Base-by-base conservation (phyloP, 192 early-diverging fungal genomes). In the Umbelopsis isabellina region DNA sequence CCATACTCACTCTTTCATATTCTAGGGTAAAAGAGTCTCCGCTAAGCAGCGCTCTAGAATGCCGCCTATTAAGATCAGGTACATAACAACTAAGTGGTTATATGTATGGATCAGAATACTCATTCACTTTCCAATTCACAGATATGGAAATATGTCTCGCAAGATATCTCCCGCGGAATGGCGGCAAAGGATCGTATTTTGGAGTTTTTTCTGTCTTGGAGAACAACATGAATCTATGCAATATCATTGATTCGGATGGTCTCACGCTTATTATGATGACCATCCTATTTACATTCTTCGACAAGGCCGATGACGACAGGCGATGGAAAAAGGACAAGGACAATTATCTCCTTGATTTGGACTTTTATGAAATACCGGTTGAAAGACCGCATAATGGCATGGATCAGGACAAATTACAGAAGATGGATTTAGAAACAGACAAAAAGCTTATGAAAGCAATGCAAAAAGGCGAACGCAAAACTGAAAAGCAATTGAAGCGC, bases 121-220 rank as follows among this genome's bases (percentile, higher is more conserved):
- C 48, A 11, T 18, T 48, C 1, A 49, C 3, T 27, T 58, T 71
- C 7, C 30, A 9, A 72, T 44, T 18, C 16, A 22, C 37, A 51
- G n/a, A 66, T 16, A 72, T 46, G 55, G 70, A 71, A 22, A 64
- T 71, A 22, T 71, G 70, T 48, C 25, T 71, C 46, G 70, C 70
- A 20, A 55, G 64, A 45, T 71, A 71, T 41, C 47, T 71, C 11
- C 70, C 70, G 20, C 55, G 70, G 25, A 61, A 61, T 61, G 70
- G 70, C 4, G 37, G 49, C 4, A 71, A 71, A 47, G 58, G 58
- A 27, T 55, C 55, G 27, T 71, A 71, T 25, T 71, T 71, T 71
- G 70, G 70, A 20, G 55, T 71, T 1, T 23, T 64, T 9, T 71
- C 70, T 15, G 22, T 71, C 15, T 49, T 61, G 13, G 47, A 64